phyloP scores from a whole-genome alignment of 1,284 basidiomycete species.

The Tylopilus orsonianus region DNA sequence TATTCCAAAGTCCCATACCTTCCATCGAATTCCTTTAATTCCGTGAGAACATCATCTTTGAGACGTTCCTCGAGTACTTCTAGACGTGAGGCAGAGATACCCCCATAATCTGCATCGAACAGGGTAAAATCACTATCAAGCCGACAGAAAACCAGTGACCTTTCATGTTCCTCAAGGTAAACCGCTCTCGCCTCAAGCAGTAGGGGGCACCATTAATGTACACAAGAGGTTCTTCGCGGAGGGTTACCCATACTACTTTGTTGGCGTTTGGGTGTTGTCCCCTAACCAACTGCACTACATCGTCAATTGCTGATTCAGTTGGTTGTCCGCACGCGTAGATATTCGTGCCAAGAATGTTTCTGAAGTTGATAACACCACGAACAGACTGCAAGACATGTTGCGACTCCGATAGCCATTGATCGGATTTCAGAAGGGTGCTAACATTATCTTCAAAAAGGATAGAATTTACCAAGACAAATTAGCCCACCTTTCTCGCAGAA shows the following conservation, averaged over 20 bases:
- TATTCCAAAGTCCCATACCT: constrained; percentile 43
- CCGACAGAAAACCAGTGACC: constrained; percentile 39
- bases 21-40: constrained; percentile 83
- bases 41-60: constrained; percentile 85
- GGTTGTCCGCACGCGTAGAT: constrained; percentile 95
- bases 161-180: constrained; percentile 85
- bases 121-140: constrained; percentile 4
- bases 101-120: constrained; percentile 72
- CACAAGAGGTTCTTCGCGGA: constrained; percentile 93
- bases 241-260: constrained; percentile 87
- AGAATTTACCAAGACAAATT: not conserved
- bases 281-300: constrained; percentile 76
- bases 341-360: constrained; percentile 79
- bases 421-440: constrained; percentile 87
- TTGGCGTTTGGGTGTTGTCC: constrained; percentile 58
- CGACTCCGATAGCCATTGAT: constrained; percentile 83
- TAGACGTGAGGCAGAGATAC: constrained; percentile 85
- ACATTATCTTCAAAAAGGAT: constrained; percentile 2
- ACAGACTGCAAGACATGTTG: constrained; percentile 65
- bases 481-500: constrained; percentile 79
- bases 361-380: constrained; percentile 93
- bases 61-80: constrained; percentile 92
- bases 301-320: constrained; percentile 85
- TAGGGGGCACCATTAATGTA: constrained; percentile 90
- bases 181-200: constrained; percentile 76